phyloP scores from a whole-genome alignment of 257 asterid species.

The Solanum ahanhuiri region DNA sequence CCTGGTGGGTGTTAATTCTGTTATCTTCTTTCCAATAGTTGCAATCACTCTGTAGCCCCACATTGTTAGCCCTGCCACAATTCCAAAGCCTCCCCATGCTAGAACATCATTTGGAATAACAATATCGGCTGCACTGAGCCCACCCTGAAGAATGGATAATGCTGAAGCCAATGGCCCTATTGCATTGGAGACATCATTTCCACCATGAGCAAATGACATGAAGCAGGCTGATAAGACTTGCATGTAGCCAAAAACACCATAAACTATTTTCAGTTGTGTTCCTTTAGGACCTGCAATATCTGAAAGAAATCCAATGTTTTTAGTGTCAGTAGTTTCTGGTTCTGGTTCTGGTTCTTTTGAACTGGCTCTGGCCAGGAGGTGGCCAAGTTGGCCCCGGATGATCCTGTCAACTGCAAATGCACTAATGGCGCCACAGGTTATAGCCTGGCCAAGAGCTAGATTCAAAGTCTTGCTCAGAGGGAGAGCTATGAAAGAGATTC shows the following conservation, averaged over 20 bases:
- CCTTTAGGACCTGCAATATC: slow-evolving; percentile 93
- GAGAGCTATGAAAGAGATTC: slow-evolving; percentile 67
- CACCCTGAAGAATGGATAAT: slow-evolving; percentile 71
- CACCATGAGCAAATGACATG: slow-evolving; percentile 99
- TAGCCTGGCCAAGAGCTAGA: slow-evolving; percentile 49
- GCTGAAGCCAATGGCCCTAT: slow-evolving; percentile 94
- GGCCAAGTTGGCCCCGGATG: slow-evolving; percentile 73
- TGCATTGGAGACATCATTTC: slow-evolving; percentile 90
- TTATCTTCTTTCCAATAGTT: slow-evolving; percentile 87
- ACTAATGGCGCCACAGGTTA: slow-evolving; percentile 54
- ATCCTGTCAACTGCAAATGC: slow-evolving; percentile 51
- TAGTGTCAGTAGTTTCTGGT: slow-evolving; percentile 18
- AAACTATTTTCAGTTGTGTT: slow-evolving; percentile 73
- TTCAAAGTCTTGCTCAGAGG: slow-evolving; percentile 54
- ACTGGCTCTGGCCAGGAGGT: slow-evolving; percentile 52
- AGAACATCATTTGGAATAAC: slow-evolving; percentile 73
- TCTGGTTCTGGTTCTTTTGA: slow-evolving; percentile 23
- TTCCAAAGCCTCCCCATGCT: slow-evolving; percentile 98
- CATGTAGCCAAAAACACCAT: slow-evolving; percentile 91
- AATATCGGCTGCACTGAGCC: slow-evolving; percentile 42
- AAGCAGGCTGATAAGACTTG: slow-evolving; percentile 87
- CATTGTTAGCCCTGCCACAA: slow-evolving; percentile 78
- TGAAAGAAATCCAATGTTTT: slow-evolving; percentile 56
- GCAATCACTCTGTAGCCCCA: slow-evolving; percentile 90
- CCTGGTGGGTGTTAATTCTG: slow-evolving; percentile 84